Evolutionary conservation across 2,329 filamentous ascomycete species (phyloP).

Genomic region (Hysterium pulicare): DNA sequence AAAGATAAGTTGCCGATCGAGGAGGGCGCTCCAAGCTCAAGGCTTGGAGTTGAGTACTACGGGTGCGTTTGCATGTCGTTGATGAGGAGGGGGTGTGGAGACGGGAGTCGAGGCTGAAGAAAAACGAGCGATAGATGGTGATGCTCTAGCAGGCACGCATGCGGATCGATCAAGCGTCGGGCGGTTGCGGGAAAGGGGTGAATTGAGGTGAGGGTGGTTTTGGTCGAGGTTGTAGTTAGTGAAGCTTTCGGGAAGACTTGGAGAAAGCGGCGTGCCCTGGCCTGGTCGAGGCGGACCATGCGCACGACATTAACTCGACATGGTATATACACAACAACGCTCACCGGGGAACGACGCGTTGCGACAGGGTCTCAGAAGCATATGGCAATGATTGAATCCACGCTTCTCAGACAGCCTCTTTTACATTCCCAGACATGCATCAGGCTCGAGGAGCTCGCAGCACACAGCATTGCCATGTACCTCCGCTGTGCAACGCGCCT

Average conservation of each 20-base stretch:
- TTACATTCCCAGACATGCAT: too few species aligned
- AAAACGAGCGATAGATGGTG: background rate
- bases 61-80: slow-evolving; percentile 21
- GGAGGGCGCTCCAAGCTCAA: slow-evolving; percentile 25
- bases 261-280: background rate
- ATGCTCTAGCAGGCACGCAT: too few species aligned
- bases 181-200: background rate
- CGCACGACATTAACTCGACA: slow-evolving; percentile 5
- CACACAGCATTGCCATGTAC: background rate
- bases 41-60: slow-evolving; percentile 27
- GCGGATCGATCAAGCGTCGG: background rate
- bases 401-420: too few species aligned
- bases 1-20: slow-evolving; percentile 9
- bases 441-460: too few species aligned
- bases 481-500: background rate
- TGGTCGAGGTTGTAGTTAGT: slow-evolving; percentile 9
- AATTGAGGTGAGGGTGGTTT: slow-evolving; percentile 5
- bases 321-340: slow-evolving; percentile 13
- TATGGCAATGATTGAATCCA: too few species aligned
- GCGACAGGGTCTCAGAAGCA: background rate
- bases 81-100: slow-evolving; percentile 12
- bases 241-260: slow-evolving; percentile 7
- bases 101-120: background rate
- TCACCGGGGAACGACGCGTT: slow-evolving; percentile 13
- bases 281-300: slow-evolving; percentile 3